phyloP scores from a whole-genome alignment of 441 rosid species.

The Croton setiger region DNA sequence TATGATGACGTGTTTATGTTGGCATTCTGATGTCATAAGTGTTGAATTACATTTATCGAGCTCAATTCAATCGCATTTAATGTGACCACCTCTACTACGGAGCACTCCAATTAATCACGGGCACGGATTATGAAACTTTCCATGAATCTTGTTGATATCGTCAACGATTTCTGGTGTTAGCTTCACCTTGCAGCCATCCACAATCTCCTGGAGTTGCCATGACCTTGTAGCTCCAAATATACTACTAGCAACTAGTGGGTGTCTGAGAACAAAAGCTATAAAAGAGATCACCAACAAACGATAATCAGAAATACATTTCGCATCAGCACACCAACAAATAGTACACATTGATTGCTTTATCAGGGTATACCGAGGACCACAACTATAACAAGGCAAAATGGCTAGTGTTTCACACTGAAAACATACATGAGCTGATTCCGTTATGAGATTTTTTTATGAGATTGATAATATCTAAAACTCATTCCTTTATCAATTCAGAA shows the following conservation, averaged over 20 bases:
- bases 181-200: constrained; percentile 39
- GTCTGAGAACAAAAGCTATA: constrained; percentile 54
- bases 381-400: not conserved
- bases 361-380: not conserved
- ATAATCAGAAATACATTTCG: not conserved
- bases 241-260: constrained; percentile 54
- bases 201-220: constrained; percentile 49
- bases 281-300: not conserved
- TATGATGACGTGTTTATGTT: no score
- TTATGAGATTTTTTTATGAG: not conserved
- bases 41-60: not conserved
- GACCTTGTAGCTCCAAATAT: constrained; percentile 50
- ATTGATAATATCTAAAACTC: not conserved
- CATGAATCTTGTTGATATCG: constrained; percentile 46
- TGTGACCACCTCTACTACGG: not conserved
- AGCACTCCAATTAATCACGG: constrained; percentile 31
- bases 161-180: constrained; percentile 30
- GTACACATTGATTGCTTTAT: not conserved
- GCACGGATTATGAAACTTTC: constrained; percentile 54
- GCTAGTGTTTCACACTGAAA: not conserved
- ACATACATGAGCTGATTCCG: not conserved
- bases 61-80: not conserved
- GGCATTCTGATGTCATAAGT: no score
- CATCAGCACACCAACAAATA: not conserved
- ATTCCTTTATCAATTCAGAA: not conserved